Base-by-base conservation (phyloP, 176 grass and related monocot genomes). In the Lolium multiflorum region DNA sequence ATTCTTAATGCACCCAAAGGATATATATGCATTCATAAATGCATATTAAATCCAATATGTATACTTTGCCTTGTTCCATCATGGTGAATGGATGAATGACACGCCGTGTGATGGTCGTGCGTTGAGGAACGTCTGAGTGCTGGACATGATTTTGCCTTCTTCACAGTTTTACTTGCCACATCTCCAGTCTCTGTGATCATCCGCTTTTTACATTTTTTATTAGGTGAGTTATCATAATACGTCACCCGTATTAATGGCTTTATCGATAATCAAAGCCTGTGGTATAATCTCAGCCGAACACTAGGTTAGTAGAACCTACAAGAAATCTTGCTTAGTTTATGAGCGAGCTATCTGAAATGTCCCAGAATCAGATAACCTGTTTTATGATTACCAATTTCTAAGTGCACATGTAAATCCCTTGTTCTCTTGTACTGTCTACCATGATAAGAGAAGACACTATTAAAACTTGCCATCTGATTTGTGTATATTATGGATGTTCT, bases 401-500 rank as follows among this genome's bases (percentile, higher is more conserved):
- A 49, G 7, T 82, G 28, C 31, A 39, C 20, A 6, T 83, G 39
- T 83, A 61, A 61, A 74, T 59, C 69, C 38, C 38, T 43, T 71
- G 55, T 48, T 83, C 68, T 83, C 39, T 41, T 59, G 60, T 57
- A 43, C 13, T 73, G 15, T 43, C 41, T 62, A 35, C 10, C 70
- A 84, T 75, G 56, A 41, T 50, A 84, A 61, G 85, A 87, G 21
- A 88, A 83, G 26, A 86, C 37, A 38, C 41, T 25, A 22, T 56
- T 57, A 71, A 54, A 70, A 43, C 20, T 65, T 91, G 35, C 52
- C 28, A 71, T 52, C 14, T 76, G 72, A 52, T 76, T 17, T 82
- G 11, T 22, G 64, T 52, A 54, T 82, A 84, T 31, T 88, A 89
- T 63, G 85, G 79, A 77, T 47, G 82, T 26, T 69, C 82, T 67